Conservation (phyloP, 2,329 filamentous ascomycete genomes). For the Fragosphaeria purpurea region DNA sequence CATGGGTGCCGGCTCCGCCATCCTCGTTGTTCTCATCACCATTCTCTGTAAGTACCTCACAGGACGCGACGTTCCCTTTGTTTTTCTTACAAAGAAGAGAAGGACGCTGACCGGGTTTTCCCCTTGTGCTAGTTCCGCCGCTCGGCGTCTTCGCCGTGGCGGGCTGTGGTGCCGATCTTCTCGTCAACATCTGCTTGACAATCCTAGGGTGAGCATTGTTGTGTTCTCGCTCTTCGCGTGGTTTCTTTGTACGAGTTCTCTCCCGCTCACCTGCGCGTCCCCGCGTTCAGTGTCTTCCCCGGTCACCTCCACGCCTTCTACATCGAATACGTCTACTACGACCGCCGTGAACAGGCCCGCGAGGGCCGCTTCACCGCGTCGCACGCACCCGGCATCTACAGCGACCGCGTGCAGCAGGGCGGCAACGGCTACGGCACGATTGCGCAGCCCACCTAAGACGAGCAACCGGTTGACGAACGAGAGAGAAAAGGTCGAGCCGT, state of each 20-base stretch:
- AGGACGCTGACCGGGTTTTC: no score
- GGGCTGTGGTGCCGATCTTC: conserved; percentile 54
- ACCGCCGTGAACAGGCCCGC: conserved; percentile 54
- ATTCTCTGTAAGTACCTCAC: conserved; percentile 35
- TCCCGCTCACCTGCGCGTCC: background rate
- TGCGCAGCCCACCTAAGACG: conserved; percentile 10
- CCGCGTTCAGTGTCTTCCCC: conserved; percentile 50
- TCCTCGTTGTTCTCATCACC: conserved; percentile 42
- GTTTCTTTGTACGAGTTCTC: background rate
- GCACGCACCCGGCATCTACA: conserved; percentile 61
- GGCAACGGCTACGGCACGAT: conserved; percentile 39
- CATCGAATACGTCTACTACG: conserved; percentile 72
- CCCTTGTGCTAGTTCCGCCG: conserved; percentile 45
- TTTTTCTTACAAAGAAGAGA: background rate
- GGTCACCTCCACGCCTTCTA: conserved; percentile 77
- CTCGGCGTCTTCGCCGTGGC: conserved; percentile 53
- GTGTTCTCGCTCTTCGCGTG: background rate
- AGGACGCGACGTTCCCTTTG: background rate
- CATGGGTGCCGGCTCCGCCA: conserved; percentile 40
- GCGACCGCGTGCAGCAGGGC: conserved; percentile 62
- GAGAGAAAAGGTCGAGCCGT: no score
- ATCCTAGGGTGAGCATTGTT: conserved; percentile 43
- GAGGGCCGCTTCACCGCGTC: conserved; percentile 43
- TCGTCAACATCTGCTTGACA: conserved; percentile 59
- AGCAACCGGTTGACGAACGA: no score